phyloP scores from a whole-genome alignment of 257 asterid species.

The Gentiana macrophylla region DNA sequence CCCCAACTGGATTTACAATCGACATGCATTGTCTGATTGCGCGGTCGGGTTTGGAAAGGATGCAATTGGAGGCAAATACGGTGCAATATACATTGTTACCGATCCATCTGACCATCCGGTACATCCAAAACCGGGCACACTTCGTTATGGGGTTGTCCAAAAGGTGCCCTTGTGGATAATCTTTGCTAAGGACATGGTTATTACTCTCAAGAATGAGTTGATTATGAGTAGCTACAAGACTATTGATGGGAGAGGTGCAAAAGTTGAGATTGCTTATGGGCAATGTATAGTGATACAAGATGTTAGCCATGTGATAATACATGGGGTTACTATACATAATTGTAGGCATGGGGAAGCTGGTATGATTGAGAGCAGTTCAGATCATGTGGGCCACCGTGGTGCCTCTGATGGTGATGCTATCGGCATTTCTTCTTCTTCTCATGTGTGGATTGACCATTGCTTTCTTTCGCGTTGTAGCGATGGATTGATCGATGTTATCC shows the following conservation, averaged over 20 bases:
- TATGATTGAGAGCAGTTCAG: slow-evolving; percentile 33
- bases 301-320: slow-evolving; percentile 56
- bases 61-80: slow-evolving; percentile 60
- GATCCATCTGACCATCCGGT: slow-evolving; percentile 52
- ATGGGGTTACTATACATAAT: slow-evolving; percentile 69
- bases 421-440: slow-evolving; percentile 38
- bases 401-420: slow-evolving; percentile 83
- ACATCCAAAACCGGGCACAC: slow-evolving; percentile 61
- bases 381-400: slow-evolving; percentile 43
- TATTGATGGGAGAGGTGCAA: slow-evolving; percentile 82
- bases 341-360: slow-evolving; percentile 65
- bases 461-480: slow-evolving; percentile 45
- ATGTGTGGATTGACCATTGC: slow-evolving; percentile 82
- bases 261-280: slow-evolving; percentile 76
- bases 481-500: slow-evolving; percentile 81
- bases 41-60: slow-evolving; percentile 58
- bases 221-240: slow-evolving; percentile 72
- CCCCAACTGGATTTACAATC: slow-evolving; percentile 57
- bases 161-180: slow-evolving; percentile 57
- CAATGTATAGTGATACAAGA: slow-evolving; percentile 62
- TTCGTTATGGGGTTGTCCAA: slow-evolving; percentile 62
- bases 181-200: slow-evolving; percentile 52
- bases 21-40: slow-evolving; percentile 57
- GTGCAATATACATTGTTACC: slow-evolving; percentile 45
- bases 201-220: slow-evolving; percentile 48